Percentiles rank a stretch among this genome's conserved stretches.
phyloP scores from a whole-genome alignment of 1,284 basidiomycete species.

The Ceratobasidium sp. region DNA sequence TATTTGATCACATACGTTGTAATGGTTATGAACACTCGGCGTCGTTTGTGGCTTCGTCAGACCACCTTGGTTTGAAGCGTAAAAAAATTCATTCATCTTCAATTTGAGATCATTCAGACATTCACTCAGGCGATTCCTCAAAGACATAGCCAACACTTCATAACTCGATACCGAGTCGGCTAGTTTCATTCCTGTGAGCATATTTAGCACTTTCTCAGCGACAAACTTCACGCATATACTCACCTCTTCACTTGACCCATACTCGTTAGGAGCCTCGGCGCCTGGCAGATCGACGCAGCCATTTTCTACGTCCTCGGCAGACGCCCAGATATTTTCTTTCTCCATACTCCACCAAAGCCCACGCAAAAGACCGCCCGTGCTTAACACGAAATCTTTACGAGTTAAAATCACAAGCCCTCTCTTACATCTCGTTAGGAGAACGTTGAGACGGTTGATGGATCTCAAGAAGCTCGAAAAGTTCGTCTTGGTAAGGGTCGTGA shows the following conservation, averaged over 20 bases:
- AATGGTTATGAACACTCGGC: too few relatives aligned
- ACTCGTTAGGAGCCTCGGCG: neutral
- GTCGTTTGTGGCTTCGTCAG: too few relatives aligned
- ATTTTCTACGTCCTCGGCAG: neutral
- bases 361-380: slow-evolving; percentile 15
- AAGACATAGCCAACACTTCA: too few relatives aligned
- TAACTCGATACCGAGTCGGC: neutral
- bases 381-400: slow-evolving; percentile 60
- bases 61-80: slow-evolving; percentile 70
- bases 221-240: neutral
- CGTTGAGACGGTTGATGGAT: slow-evolving; percentile 65
- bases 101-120: too few relatives aligned
- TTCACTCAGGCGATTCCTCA: too few relatives aligned
- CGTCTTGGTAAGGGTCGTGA: slow-evolving; percentile 70
- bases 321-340: slow-evolving; percentile 8
- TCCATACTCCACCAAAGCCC: slow-evolving; percentile 8
- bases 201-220: too few relatives aligned
- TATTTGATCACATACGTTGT: too few relatives aligned
- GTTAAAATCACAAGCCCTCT: slow-evolving; percentile 70
- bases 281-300: slow-evolving; percentile 24
- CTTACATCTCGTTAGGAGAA: slow-evolving; percentile 69
- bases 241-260: neutral
- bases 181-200: too few relatives aligned
- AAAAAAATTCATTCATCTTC: too few relatives aligned
- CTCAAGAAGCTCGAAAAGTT: slow-evolving; percentile 63